Base-by-base conservation (phyloP, 2,329 filamentous ascomycete genomes). In the Furcasterigmium furcatum region DNA sequence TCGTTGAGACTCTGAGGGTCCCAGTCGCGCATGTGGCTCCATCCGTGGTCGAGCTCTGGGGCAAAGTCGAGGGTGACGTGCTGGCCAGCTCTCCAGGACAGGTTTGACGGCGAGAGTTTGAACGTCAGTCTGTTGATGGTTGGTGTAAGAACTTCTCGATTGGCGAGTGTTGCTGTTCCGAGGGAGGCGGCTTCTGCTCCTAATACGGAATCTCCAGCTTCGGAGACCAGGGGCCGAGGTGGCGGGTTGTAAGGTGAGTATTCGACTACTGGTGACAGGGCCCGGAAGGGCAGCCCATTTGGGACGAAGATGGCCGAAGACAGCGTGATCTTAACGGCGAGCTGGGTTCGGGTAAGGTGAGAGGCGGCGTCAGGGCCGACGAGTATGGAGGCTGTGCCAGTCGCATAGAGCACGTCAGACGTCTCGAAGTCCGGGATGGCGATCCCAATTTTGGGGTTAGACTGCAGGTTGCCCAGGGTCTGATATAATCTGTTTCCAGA, bases 401-500 rank as follows among this genome's bases (percentile, higher is more conserved):
- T 92, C 18, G 64, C 45, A 61, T 92, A 92, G 2, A 95, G 71
- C 6, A 87, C 82, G 56, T 88, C 72, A 2, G 86, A 86, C 0
- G 80, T 87, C 5, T 77, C 76, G 57, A 88, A 92, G 60, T 91
- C 82, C 0, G 89, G 88, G 29, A 95, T 75, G 3, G 79, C 80
- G 41, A 92, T 62, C 4, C 90, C 88, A 3, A 87, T 79, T 16
- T 70, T 67, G 0, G 88, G 87, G 25, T 84, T 85, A 8, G 76
- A 65, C 32, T 77, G 71, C 13, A 95, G 69, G 58, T 95, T 95
- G 1, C 90, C 90, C 0, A 95, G 74, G 0, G 86, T 88, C 62
- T 95, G 89, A 56, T 95, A 95, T 0, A 94, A 68, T 14, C 88
- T 73, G 62, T 95, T 95, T 8, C 90, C 90, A 1, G 86, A 91